These are phyloP conservation scores for Phytophthora podocarpi DNA, from an alignment of 352 stramenopile genomes.

Conservation along the genomic window DNA sequence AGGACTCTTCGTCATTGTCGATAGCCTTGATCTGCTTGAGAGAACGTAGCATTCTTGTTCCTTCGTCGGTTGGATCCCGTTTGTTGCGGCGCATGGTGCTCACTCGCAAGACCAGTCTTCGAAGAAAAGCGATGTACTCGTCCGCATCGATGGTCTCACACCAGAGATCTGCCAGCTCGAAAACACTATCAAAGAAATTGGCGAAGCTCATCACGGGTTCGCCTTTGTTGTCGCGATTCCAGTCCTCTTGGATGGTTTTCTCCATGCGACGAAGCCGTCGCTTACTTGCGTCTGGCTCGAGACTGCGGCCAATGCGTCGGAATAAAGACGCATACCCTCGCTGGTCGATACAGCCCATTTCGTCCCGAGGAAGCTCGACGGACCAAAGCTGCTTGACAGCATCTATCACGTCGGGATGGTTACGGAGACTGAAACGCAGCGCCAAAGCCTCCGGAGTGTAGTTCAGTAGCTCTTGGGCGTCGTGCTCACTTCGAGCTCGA, in stretches of 20 bases:
- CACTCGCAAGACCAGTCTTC: constrained; percentile 42
- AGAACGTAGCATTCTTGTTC: constrained; percentile 43
- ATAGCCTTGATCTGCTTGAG: constrained; percentile 53
- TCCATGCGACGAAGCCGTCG: constrained; percentile 37
- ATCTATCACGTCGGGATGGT: constrained; percentile 49
- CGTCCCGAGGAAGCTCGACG: constrained; percentile 60
- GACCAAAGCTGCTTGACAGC: constrained; percentile 62
- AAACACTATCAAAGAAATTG: constrained; percentile 76
- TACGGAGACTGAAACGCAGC: constrained; percentile 70
- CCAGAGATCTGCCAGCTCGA: constrained; percentile 77
- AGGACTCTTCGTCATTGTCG: constrained; percentile 49
- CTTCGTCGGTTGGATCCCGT: constrained; percentile 11
- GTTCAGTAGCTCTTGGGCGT: constrained; percentile 65
- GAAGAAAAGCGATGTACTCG: constrained; percentile 69
- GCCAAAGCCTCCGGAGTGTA: constrained; percentile 72
- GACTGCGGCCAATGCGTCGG: constrained; percentile 55
- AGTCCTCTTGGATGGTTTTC: constrained; percentile 65
- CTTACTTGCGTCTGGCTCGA: constrained; percentile 48
- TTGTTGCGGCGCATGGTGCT: constrained; percentile 29
- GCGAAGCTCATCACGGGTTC: constrained; percentile 64
- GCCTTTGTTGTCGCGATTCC: constrained; percentile 62
- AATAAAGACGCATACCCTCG: constrained; percentile 58
- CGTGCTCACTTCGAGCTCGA: constrained; percentile 43
- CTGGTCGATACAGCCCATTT: constrained; percentile 66
- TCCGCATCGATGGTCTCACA: constrained; percentile 71